Evolutionary conservation across 805 yeast species (phyloP).

Genomic region (Candida montana): DNA sequence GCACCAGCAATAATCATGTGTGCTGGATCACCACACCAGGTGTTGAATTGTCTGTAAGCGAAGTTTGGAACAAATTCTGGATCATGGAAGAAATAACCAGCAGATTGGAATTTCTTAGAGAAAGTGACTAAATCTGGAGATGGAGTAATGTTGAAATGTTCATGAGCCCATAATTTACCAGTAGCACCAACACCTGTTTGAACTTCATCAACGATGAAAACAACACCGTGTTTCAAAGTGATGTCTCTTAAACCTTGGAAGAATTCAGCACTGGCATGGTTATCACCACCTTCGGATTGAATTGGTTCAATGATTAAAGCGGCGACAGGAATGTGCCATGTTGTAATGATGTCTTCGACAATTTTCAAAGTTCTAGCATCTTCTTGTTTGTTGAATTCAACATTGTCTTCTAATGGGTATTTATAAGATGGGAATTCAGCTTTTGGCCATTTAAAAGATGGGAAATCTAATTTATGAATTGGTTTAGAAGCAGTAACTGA

Average conservation of each 20-base stretch:
- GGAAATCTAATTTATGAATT: constrained; percentile 87
- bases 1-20: constrained; percentile 71
- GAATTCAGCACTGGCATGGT: constrained; percentile 71
- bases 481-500: constrained; percentile 93
- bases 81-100: constrained; percentile 79
- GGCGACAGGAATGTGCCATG: constrained; percentile 76
- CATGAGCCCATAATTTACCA: constrained; percentile 85
- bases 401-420: constrained; percentile 74
- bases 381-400: constrained; percentile 61
- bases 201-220: constrained; percentile 78
- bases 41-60: constrained; percentile 88
- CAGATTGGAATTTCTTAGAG: constrained; percentile 85
- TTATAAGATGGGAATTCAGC: constrained; percentile 84
- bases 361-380: constrained; percentile 75
- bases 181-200: constrained; percentile 91
- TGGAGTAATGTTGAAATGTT: constrained; percentile 68
- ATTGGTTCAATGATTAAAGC: constrained; percentile 88
- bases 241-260: constrained; percentile 81
- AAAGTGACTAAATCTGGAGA: constrained; percentile 83
- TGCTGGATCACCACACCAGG: constrained; percentile 93
- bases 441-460: constrained; percentile 95
- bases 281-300: constrained; percentile 90
- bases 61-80: constrained; percentile 65
- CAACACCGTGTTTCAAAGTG: constrained; percentile 63
- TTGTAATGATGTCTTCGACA: constrained; percentile 64